Evolutionary conservation across 345 rosid species (phyloP).

Genomic region (Cardamine chenopodiifolia): DNA sequence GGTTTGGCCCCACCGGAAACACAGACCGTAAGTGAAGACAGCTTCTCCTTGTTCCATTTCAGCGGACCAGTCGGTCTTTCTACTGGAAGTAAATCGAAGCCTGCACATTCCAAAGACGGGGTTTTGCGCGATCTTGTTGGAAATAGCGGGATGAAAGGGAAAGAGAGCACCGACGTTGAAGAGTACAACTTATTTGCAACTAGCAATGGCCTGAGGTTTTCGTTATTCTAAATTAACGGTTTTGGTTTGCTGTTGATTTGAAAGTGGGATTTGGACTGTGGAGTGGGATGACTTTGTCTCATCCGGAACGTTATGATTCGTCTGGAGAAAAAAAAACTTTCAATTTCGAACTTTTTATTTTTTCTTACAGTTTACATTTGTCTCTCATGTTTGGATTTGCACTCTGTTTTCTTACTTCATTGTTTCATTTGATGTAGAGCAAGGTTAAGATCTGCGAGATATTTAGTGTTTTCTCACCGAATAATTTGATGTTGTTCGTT

Average conservation of each 20-base stretch:
- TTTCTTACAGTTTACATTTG: constrained; percentile 1
- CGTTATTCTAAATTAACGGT: constrained; percentile 58
- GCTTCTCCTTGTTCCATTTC: constrained; percentile 87
- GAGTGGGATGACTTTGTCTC: constrained; percentile 26
- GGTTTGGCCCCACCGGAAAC: constrained; percentile 3
- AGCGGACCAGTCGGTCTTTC: constrained; percentile 82
- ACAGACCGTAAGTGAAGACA: constrained; percentile 26
- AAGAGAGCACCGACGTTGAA: constrained; percentile 54
- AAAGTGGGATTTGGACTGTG: constrained; percentile 12
- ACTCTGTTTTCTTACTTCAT: constrained; percentile 14
- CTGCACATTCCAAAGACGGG: constrained; percentile 51
- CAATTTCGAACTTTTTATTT: constrained; percentile 14
- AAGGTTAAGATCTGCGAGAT: constrained; percentile 12
- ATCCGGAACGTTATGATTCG: constrained; percentile 27
- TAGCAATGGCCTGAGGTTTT: constrained; percentile 68
- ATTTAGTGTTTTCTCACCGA: background rate
- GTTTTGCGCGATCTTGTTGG: constrained; percentile 49
- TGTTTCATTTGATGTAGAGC: constrained; percentile 25
- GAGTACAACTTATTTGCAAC: constrained; percentile 90
- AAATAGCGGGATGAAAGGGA: constrained; percentile 40
- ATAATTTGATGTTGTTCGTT: background rate
- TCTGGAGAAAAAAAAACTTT: constrained; percentile 7
- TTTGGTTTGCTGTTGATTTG: constrained; percentile 29
- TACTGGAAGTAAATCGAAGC: constrained; percentile 49
- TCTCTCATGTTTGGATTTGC: constrained; percentile 25